Evolutionary conservation across 1,284 basidiomycete species (phyloP), one percentile per base, ranked within the genome.

Genomic region (Ustilago loliicola): DNA sequence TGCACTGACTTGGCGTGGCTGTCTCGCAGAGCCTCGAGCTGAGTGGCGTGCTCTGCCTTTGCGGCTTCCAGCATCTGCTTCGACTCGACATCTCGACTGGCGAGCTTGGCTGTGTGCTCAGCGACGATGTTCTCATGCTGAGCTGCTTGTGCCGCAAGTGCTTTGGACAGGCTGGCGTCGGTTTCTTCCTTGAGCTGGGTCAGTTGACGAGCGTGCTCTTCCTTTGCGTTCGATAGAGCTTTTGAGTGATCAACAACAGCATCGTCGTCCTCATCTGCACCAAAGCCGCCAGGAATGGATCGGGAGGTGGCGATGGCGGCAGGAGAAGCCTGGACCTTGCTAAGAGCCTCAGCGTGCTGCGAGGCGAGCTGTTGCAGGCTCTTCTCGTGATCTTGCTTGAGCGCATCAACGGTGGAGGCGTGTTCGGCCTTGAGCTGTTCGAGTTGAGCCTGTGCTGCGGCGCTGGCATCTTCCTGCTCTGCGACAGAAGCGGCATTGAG

Each of bases 401-500:
- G 60, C 7, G 15, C 50, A 1, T 51, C 61, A 13, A 72, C 42
- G 11, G 53, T 58, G 19, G 65, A 60, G 15, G 54, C 66, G 21
- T 66, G 68, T 32, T 80, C 60, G 25, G 69, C 55, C 54, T 59
- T 57, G n/a, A 73, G 51, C 25, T 50, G 61, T 11, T 73, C 57
- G n/a, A 65, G 13, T 19, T 72, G 65, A 4, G 45, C 56, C 7
- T 40, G 51, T 9, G 36, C 27, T 3, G 51, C 55, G 15, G 30
- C 32, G 5, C 19, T 47, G 19, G 55, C 57, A 8, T 59, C 9
- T n/a, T 66, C 38, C 19, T 69, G 67, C 66, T 80, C 75, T 30
- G 65, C 70, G 6, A 38, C 60, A 5, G 70, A 48, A 11, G 58
- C 68, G n/a, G 63, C 68, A 17, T 60, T 94, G 94, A 5, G 94